Evolutionary conservation across 129 eudicot species (phyloP).

Genomic region (Artemisia annua): DNA sequence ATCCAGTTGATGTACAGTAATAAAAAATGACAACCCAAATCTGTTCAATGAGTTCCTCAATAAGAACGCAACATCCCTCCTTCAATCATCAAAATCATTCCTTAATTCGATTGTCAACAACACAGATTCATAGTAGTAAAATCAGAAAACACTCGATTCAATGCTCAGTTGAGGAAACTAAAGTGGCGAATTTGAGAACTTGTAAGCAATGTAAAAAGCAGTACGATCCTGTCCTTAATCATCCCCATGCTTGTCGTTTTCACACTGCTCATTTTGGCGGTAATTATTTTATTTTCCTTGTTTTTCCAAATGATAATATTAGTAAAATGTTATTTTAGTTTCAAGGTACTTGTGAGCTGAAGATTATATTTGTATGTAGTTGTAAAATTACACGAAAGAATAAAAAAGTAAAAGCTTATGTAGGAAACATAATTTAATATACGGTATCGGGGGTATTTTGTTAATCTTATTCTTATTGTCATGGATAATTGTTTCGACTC

Average conservation of each 20-base stretch:
- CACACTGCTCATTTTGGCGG: slow-evolving; percentile 99
- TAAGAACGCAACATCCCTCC: slow-evolving; percentile 16
- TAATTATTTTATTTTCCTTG: slow-evolving; percentile 16
- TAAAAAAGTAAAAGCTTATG: too few species aligned
- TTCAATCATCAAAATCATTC: background rate
- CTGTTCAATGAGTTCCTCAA: slow-evolving; percentile 27
- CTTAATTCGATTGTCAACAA: slow-evolving; percentile 11
- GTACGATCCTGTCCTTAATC: slow-evolving; percentile 75
- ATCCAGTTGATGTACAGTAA: background rate
- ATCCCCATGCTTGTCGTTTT: slow-evolving; percentile 88
- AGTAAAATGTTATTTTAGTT: too few species aligned
- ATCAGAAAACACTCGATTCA: slow-evolving; percentile 33
- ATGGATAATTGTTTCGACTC: background rate
- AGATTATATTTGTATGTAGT: background rate
- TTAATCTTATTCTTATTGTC: background rate
- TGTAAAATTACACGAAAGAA: background rate
- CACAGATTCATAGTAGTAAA: slow-evolving; percentile 10
- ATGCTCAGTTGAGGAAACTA: slow-evolving; percentile 51
- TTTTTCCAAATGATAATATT: background rate
- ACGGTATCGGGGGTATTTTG: too few species aligned
- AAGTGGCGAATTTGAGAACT: slow-evolving; percentile 45
- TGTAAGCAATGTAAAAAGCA: slow-evolving; percentile 91
- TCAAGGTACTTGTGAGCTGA: too few species aligned
- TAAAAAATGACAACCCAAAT: slow-evolving; percentile 40
- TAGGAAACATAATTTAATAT: too few species aligned